Evolutionary conservation across 352 stramenopile genomes (phyloP).

Genomic region (Sclerospora graminicola): DNA sequence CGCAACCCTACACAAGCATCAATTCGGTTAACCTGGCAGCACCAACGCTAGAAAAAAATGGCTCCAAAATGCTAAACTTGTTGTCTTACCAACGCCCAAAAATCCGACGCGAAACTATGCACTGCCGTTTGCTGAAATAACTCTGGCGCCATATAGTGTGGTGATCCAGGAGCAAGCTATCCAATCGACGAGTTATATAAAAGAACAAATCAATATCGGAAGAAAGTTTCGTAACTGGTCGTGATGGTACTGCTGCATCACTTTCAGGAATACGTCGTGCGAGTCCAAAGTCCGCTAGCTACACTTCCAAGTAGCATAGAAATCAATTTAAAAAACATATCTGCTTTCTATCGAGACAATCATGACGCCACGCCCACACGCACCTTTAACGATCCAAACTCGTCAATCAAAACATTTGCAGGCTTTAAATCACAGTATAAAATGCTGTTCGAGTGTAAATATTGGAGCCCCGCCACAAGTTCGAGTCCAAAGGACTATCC

Average conservation of each 20-base stretch:
- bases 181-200: neutral
- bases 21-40: neutral
- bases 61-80: neutral
- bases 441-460: slow-evolving; percentile 82
- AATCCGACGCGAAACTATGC: slow-evolving; percentile 86
- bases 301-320: neutral
- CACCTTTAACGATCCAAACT: slow-evolving; percentile 88
- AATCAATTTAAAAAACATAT: neutral
- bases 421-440: slow-evolving; percentile 89
- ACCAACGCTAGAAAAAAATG: neutral
- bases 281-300: slow-evolving; percentile 86
- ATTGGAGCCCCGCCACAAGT: slow-evolving; percentile 73
- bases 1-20: slow-evolving; percentile 37
- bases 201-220: neutral
- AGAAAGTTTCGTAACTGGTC: slow-evolving; percentile 22
- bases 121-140: slow-evolving; percentile 77
- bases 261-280: slow-evolving; percentile 68
- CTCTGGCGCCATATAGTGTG: slow-evolving; percentile 89
- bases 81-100: slow-evolving; percentile 66
- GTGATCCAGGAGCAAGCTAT: slow-evolving; percentile 59
- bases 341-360: neutral
- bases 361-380: neutral
- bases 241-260: slow-evolving; percentile 17
- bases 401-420: slow-evolving; percentile 87
- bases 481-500: slow-evolving; percentile 58